Conservation (phyloP, 23 red algal genomes). For the Gracilariopsis chorda region DNA sequence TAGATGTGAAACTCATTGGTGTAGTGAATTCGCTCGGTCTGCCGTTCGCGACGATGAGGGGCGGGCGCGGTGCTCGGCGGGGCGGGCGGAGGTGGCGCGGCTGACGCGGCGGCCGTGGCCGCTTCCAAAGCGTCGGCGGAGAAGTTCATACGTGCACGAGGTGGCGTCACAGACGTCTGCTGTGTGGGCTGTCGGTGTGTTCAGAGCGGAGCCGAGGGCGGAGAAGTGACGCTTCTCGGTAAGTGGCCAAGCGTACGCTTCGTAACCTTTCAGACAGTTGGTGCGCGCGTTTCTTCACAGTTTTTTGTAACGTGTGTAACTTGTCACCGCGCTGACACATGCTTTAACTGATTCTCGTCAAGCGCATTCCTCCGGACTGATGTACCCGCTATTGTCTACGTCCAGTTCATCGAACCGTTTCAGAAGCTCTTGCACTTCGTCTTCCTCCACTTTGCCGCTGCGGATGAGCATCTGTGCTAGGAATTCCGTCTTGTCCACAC, state of each 20-base stretch:
- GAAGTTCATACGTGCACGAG: constrained; percentile 31
- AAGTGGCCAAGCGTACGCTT: too few species aligned
- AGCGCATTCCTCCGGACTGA: constrained; percentile 42
- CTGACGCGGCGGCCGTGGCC: not conserved
- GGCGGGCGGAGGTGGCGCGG: not conserved
- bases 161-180: too few species aligned
- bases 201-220: too few species aligned
- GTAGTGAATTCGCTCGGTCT: constrained; percentile 27
- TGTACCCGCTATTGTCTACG: constrained; percentile 52
- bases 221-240: too few species aligned
- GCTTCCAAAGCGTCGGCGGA: not conserved
- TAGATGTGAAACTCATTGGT: constrained; percentile 65
- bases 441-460: constrained; percentile 36
- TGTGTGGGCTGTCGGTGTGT: too few species aligned
- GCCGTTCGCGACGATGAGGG: not conserved
- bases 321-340: too few species aligned
- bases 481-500: constrained; percentile 59
- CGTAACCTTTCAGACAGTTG: too few species aligned
- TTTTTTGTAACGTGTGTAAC: too few species aligned
- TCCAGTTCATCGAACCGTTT: constrained; percentile 65
- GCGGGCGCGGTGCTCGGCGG: not conserved
- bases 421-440: constrained; percentile 52
- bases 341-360: too few species aligned
- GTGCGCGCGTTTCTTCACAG: too few species aligned
- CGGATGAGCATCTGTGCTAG: constrained; percentile 56